Conservation (phyloP, 805 yeast genomes). For the Cephaloascus fragrans region DNA sequence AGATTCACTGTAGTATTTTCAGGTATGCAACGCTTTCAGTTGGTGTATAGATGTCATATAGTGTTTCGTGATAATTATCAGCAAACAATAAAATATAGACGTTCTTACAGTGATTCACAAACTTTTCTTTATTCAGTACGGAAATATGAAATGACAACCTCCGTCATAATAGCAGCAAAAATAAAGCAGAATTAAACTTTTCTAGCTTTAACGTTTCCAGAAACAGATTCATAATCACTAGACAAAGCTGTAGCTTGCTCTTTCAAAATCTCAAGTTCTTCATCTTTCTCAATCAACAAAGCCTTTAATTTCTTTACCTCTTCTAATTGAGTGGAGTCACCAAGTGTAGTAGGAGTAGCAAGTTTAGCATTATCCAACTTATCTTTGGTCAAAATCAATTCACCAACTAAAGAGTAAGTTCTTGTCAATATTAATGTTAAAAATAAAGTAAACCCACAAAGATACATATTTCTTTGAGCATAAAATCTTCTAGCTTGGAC, state of each 20-base stretch:
- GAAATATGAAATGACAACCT: too few relatives aligned
- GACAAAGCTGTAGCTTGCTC: slow-evolving; percentile 62
- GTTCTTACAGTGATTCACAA: too few relatives aligned
- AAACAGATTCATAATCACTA: slow-evolving; percentile 47
- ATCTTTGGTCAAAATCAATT: slow-evolving; percentile 57
- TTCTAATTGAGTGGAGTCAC: slow-evolving; percentile 17
- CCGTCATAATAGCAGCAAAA: too few relatives aligned
- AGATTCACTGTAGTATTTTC: too few relatives aligned
- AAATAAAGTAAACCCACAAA: slow-evolving; percentile 92
- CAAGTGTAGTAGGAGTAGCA: slow-evolving; percentile 11
- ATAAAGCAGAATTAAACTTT: too few relatives aligned
- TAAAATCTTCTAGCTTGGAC: slow-evolving; percentile 86
- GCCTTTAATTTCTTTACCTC: slow-evolving; percentile 38
- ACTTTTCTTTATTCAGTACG: too few relatives aligned
- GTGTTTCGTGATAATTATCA: too few relatives aligned
- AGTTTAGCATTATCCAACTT: slow-evolving; percentile 31
- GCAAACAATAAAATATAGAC: too few relatives aligned
- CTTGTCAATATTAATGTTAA: slow-evolving; percentile 77
- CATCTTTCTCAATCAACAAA: slow-evolving; percentile 48
- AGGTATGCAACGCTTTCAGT: too few relatives aligned
- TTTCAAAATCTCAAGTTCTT: slow-evolving; percentile 57
- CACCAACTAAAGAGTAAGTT: slow-evolving; percentile 73
- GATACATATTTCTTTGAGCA: slow-evolving; percentile 92
- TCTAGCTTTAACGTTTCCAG: slow-evolving; percentile 9
- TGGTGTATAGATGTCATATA: too few relatives aligned